These are phyloP conservation scores for Barnettozyma wickerhamii DNA, from an alignment of 805 yeast species.

Conservation along the genomic window DNA sequence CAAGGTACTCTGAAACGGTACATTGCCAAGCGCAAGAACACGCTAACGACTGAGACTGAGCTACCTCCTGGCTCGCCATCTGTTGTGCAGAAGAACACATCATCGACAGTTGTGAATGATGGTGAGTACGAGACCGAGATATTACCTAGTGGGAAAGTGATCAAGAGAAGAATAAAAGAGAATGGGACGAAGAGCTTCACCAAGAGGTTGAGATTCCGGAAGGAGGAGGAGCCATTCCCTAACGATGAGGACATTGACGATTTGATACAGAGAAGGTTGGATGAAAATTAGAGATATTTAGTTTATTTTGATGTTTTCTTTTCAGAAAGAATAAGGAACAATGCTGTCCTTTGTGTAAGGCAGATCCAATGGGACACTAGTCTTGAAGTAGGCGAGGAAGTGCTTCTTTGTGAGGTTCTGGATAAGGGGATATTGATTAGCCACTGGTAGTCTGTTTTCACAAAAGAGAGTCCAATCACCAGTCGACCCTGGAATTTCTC, in stretches of 20 bases:
- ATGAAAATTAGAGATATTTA: too few species aligned
- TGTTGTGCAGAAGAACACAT: constrained; percentile 28
- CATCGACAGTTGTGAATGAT: constrained; percentile 17
- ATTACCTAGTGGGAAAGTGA: constrained; percentile 70
- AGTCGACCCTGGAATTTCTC: too few species aligned
- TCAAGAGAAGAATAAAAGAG: constrained; percentile 36
- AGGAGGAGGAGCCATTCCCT: constrained; percentile 3
- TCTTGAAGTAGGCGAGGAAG: too few species aligned
- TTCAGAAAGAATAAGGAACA: too few species aligned
- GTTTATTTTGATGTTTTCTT: too few species aligned
- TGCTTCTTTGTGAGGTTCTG: too few species aligned
- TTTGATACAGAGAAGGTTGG: constrained; percentile 47
- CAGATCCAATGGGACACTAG: too few species aligned
- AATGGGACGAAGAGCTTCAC: constrained; percentile 28
- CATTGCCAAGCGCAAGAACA: constrained; percentile 22
- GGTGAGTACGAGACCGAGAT: constrained; percentile 47
- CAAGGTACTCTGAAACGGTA: constrained; percentile 27
- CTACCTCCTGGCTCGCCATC: constrained; percentile 45
- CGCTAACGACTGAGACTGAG: constrained; percentile 34
- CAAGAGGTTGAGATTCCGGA: constrained; percentile 36
- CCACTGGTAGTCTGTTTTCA: too few species aligned
- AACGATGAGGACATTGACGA: constrained; percentile 46
- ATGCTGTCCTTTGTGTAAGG: too few species aligned
- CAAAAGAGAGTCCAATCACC: too few species aligned
- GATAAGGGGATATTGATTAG: too few species aligned